A percentile compares a stretch with the other conserved stretches of the same genome.
These are phyloP conservation scores for Picea abies DNA, from an alignment of 83 land plant species.

Conservation along the genomic window DNA sequence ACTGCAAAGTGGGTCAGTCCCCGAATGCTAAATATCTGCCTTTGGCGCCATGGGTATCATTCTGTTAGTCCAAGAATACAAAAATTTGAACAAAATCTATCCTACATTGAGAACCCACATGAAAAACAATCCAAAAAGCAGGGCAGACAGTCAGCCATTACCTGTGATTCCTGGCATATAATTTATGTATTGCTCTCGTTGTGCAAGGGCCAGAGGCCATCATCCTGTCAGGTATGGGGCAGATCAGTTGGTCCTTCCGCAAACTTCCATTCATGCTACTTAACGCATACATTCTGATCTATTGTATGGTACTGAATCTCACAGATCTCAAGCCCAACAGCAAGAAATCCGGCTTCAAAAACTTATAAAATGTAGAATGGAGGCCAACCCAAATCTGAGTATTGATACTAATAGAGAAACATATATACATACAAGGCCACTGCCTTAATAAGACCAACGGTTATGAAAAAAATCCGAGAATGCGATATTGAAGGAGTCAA, in stretches of 20 bases:
- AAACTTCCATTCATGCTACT: neutral
- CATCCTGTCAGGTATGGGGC: neutral
- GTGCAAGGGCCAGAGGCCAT: slow-evolving; percentile 1
- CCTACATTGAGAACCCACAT: neutral
- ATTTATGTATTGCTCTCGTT: neutral
- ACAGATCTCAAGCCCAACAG: neutral
- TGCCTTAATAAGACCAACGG: too few relatives aligned
- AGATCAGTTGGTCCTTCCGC: neutral
- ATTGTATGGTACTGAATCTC: neutral
- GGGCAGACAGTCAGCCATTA: neutral
- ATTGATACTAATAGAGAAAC: too few relatives aligned
- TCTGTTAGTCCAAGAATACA: neutral
- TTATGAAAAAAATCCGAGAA: too few relatives aligned
- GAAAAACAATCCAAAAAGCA: neutral
- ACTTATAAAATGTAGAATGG: too few relatives aligned
- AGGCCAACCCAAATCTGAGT: too few relatives aligned
- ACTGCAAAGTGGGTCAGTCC: neutral
- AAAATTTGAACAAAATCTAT: neutral
- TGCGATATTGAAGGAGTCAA: too few relatives aligned
- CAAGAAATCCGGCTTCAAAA: too few relatives aligned
- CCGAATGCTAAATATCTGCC: neutral
- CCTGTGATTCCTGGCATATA: neutral
- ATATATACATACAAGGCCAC: too few relatives aligned
- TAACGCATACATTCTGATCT: slow-evolving; percentile 5
- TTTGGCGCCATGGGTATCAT: neutral